phyloP scores from a whole-genome alignment of 768 basidiomycete genomes.

The Mycena kentingensis region DNA sequence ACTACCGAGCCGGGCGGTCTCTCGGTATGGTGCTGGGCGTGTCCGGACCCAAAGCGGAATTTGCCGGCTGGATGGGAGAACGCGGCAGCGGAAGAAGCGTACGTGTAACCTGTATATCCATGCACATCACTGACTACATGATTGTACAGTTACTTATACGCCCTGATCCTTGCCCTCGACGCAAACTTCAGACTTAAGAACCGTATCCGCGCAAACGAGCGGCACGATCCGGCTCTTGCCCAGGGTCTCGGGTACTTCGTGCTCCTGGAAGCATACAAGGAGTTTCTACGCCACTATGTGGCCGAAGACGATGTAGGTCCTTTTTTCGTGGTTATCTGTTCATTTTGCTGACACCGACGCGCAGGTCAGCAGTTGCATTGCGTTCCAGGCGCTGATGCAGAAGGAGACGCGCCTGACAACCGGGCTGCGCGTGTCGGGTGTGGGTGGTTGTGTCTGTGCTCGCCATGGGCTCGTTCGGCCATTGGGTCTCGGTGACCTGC shows the following conservation, averaged over 20 bases:
- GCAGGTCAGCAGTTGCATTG: constrained; percentile 23
- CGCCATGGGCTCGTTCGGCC: constrained; percentile 20
- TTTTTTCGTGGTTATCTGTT: too few relatives aligned
- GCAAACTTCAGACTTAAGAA: constrained; percentile 26
- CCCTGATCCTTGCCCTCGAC: constrained; percentile 17
- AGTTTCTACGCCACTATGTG: constrained; percentile 4
- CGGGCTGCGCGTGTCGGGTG: constrained; percentile 14
- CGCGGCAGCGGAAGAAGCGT: constrained; percentile 4
- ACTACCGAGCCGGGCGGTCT: constrained; percentile 6
- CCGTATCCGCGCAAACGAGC: constrained; percentile 6
- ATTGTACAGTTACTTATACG: constrained; percentile 19
- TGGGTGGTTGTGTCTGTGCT: constrained; percentile 15
- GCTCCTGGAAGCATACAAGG: constrained; percentile 10
- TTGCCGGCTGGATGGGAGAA: constrained; percentile 19
- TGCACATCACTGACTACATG: too few relatives aligned
- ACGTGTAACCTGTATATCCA: neutral
- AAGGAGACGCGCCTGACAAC: constrained; percentile 19
- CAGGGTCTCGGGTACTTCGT: constrained; percentile 18
- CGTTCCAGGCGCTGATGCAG: constrained; percentile 20
- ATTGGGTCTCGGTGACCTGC: constrained; percentile 24
- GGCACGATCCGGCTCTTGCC: constrained; percentile 17
- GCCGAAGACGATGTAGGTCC: constrained; percentile 16
- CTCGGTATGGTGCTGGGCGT: constrained; percentile 21
- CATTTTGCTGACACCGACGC: neutral
- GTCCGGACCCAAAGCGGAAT: constrained; percentile 16